These are phyloP conservation scores for Ophiorrhiza pumila DNA, from an alignment of 257 asterid genomes.

Conservation along the genomic window DNA sequence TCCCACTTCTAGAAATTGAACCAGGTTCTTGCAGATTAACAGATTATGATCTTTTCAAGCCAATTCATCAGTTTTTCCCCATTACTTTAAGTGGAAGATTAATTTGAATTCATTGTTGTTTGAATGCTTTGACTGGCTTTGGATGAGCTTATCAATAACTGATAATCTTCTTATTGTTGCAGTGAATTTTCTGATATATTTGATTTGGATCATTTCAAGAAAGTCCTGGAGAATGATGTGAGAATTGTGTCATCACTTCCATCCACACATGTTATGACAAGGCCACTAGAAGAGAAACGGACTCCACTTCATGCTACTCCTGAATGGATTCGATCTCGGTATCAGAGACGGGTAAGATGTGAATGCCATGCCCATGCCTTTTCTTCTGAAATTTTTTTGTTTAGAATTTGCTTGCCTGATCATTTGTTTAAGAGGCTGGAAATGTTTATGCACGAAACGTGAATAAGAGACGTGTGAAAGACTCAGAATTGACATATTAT, in stretches of 20 bases:
- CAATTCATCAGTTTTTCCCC: background rate
- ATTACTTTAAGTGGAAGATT: background rate
- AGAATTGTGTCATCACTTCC: constrained; percentile 85
- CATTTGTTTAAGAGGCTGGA: background rate
- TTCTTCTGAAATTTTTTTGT: constrained; percentile 3
- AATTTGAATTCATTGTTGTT: background rate
- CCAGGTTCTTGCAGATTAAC: background rate
- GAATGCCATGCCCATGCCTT: background rate
- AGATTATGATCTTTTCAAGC: too few species aligned
- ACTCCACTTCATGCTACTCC: constrained; percentile 73
- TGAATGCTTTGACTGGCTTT: background rate
- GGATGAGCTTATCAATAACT: background rate
- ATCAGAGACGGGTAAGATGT: constrained; percentile 45
- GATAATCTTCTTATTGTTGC: constrained; percentile 36
- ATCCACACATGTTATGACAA: constrained; percentile 81
- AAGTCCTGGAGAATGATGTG: constrained; percentile 69
- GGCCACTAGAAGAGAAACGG: constrained; percentile 79
- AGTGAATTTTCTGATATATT: constrained; percentile 94
- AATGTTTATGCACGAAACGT: background rate
- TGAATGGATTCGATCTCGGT: constrained; percentile 79
- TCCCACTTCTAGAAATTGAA: background rate
- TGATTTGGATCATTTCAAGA: constrained; percentile 89
- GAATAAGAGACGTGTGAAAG: background rate
- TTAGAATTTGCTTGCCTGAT: background rate
- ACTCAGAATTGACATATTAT: background rate